Evolutionary conservation across 2,329 filamentous ascomycete species (phyloP), one percentile per base, ranked within the genome.

Genomic region (Nigrospora oryzae): DNA sequence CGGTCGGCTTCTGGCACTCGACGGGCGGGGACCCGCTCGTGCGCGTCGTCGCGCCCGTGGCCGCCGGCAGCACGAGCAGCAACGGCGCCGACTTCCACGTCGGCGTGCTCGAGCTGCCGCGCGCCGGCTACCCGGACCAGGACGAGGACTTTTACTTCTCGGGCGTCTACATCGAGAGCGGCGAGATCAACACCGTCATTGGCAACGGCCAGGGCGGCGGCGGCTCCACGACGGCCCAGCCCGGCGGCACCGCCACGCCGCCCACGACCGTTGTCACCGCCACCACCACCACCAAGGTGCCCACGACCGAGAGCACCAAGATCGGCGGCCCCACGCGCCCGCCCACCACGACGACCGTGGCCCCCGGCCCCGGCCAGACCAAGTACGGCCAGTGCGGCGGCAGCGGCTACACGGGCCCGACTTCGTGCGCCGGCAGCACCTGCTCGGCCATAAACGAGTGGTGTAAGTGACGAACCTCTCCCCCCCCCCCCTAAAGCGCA

Each of bases 21-120:
- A 82, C 78, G 14, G 83, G 81, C 33, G 66, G 68, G 13, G 71
- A 74, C 33, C 64, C 74, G 16, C 66, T 88, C 17, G 70, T 64
- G 45, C 72, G 77, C 57, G 75, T 75, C 1, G 80, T 81, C 5
- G 71, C 73, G 4, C 78, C 82, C 1, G 73, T 87, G 40, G 70
- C 70, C 5, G 77, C 71, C 0, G 44, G 44, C 44, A 42, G 42
- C 31, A 43, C 43, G 5, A 44, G 41, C 31, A 82, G 77, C 40
- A 84, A 87, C 59, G 83, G 82, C 35, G 74, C 72, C 3, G 84
- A 88, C 58, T 88, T 81, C 81, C 84, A 89, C 63, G 62, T 89
- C 39, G 84, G 84, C 46, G 77, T 85, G 19, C 67, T 87, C 43
- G 77, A 85, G 51, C 67, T 87, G 45, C 77, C 81, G 12, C 69